Conservation (phyloP, 768 basidiomycete species). For the Mrakia hoshinonis region DNA sequence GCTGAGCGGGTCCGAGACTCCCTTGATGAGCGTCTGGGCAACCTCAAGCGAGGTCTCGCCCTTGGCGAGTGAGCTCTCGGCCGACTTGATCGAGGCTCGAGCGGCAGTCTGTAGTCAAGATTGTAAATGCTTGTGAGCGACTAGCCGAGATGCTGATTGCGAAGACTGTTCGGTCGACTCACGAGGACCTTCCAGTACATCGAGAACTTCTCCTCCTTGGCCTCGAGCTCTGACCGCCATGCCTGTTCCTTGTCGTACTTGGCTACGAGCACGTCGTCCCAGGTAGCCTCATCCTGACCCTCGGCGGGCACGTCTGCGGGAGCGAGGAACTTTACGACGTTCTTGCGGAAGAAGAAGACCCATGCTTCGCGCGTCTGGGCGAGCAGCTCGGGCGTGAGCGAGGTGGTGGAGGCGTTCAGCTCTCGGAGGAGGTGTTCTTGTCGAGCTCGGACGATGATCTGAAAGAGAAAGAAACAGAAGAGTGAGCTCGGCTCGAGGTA, state of each 20-base stretch:
- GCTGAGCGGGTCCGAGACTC: constrained; percentile 67
- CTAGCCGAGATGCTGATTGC: not conserved
- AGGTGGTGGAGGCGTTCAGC: constrained; percentile 43
- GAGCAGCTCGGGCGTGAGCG: constrained; percentile 55
- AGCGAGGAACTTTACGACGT: constrained; percentile 58
- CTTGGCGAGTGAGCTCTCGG: not conserved
- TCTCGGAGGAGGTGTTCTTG: constrained; percentile 46
- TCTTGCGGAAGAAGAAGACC: constrained; percentile 51
- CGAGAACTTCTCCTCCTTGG: constrained; percentile 81
- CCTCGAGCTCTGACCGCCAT: constrained; percentile 64
- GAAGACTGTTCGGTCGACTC: constrained; percentile 35
- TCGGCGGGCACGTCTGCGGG: constrained; percentile 45
- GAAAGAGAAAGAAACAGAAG: not conserved
- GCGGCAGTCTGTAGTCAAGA: not conserved
- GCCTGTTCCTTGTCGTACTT: constrained; percentile 47
- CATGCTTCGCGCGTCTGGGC: constrained; percentile 55
- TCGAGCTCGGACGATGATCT: constrained; percentile 91
- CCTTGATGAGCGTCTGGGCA: constrained; percentile 51
- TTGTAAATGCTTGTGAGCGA: not conserved
- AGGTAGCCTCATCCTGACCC: constrained; percentile 47
- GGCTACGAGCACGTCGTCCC: constrained; percentile 49
- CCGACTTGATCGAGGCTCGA: constrained; percentile 15
- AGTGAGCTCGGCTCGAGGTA: not conserved
- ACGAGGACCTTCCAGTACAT: constrained; percentile 78
- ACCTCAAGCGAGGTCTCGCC: constrained; percentile 19